Evolutionary conservation across 805 yeast genomes (phyloP).

Genomic region (Myxozyma neotropica): DNA sequence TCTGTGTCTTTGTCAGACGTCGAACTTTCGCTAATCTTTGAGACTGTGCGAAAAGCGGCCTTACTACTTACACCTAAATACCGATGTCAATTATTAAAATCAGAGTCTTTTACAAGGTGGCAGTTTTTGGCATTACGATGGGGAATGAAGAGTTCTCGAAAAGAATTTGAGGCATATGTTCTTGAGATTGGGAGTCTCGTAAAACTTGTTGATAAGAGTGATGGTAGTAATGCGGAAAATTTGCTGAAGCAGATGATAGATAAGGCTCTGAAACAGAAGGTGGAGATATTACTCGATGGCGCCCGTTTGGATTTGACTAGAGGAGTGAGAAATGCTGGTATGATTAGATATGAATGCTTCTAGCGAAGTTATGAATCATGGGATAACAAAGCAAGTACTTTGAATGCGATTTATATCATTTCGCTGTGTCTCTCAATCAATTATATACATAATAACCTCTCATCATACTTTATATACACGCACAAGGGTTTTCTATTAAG

Average conservation of each 20-base stretch:
- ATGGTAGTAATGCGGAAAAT: background rate
- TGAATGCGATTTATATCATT: no score
- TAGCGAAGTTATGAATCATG: background rate
- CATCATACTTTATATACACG: background rate
- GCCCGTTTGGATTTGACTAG: background rate
- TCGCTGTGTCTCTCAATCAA: no score
- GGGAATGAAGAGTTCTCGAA: background rate
- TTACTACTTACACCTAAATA: slow-evolving; percentile 2
- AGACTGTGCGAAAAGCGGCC: background rate
- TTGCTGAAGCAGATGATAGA: background rate
- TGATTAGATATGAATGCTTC: background rate
- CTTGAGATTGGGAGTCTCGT: background rate
- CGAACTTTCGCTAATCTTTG: background rate
- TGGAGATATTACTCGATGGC: background rate
- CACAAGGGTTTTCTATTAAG: background rate
- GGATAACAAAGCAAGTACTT: no score
- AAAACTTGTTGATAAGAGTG: background rate
- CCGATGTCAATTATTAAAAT: background rate
- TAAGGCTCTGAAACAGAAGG: background rate
- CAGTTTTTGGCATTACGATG: background rate
- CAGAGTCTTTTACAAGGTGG: background rate
- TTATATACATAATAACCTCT: background rate
- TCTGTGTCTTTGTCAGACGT: background rate
- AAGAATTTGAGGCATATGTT: background rate
- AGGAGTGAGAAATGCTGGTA: background rate